Evolutionary conservation across 139 green algal species (phyloP), one percentile per base, ranked within the genome.

Genomic region (Raphidocelis subcapitata): DNA sequence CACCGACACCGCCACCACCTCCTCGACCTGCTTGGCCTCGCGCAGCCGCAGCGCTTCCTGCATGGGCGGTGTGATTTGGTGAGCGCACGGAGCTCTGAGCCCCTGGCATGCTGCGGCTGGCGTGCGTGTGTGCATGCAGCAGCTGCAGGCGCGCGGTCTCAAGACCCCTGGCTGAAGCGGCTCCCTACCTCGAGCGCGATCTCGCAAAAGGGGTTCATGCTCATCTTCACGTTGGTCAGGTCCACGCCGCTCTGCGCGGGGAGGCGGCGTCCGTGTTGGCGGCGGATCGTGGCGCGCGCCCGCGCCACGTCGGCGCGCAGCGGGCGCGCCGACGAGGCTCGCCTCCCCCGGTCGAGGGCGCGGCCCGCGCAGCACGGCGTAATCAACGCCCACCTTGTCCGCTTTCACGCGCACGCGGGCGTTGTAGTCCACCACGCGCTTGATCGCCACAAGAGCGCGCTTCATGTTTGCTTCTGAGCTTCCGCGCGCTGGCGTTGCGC

Each of bases 191-290:
- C 93, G 0, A 97, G 72, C 18, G 93, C 94, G 63, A 98, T 98
- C 70, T 98, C 94, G 71, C 94, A 98, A 61, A 98, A 98, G 0
- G 94, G 94, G 73, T 98, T 98, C 87, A 98, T 96, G 69, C 79
- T 89, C 86, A 97, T 93, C 74, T 97, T 97, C 21, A 94, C 87
- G 29, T 89, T 84, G 3, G 85, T 49, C 24, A 88, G 82, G 36
- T 97, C 93, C 23, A 98, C 83, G 0, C 92, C 92, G 37, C 37
- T 91, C 90, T 97, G 91, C 70, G 29, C 29, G 44, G 60, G 5
- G 16, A 63, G 15, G 47, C 65, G 44, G 65, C 37, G 18, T 2
- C 51, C 10, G 46, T 16, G 5, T 62, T 47, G 47, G 14, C 44
- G 52, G 65, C 18, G 28, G 23, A 44, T 23, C 8, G 46, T 35